Conservation (phyloP, 2,329 filamentous ascomycete genomes). For the Fusarium denticulatum region DNA sequence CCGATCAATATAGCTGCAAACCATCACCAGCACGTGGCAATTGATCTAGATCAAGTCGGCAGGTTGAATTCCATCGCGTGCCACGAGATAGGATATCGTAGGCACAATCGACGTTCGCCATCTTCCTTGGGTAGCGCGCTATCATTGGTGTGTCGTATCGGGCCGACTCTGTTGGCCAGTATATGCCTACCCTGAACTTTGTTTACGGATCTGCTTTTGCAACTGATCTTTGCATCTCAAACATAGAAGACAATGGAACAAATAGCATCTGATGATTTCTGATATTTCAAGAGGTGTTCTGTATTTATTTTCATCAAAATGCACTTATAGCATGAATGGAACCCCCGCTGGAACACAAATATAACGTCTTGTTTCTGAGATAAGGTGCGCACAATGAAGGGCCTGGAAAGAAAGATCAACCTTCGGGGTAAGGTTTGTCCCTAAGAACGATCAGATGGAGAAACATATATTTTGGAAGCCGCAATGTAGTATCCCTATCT, state of each 20-base stretch:
- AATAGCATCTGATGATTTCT: neutral
- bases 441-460: too few species aligned
- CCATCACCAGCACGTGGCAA: neutral
- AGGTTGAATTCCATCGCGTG: neutral
- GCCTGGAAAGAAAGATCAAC: accelerated
- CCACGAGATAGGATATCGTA: neutral
- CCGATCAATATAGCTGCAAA: neutral
- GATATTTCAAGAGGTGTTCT: neutral
- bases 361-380: accelerated
- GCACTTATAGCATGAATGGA: accelerated
- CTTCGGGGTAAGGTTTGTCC: accelerated
- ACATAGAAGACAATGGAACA: neutral
- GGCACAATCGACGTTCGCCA: neutral
- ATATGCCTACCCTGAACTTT: neutral
- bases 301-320: neutral
- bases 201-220: neutral
- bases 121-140: accelerated
- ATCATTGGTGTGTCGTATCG: neutral
- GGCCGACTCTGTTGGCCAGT: neutral
- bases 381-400: too few species aligned
- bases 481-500: too few species aligned
- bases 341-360: accelerated
- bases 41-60: neutral
- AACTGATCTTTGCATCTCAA: neutral
- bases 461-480: too few species aligned